Conservation (phyloP, 345 rosid species). For the Corchorus olitorius region DNA sequence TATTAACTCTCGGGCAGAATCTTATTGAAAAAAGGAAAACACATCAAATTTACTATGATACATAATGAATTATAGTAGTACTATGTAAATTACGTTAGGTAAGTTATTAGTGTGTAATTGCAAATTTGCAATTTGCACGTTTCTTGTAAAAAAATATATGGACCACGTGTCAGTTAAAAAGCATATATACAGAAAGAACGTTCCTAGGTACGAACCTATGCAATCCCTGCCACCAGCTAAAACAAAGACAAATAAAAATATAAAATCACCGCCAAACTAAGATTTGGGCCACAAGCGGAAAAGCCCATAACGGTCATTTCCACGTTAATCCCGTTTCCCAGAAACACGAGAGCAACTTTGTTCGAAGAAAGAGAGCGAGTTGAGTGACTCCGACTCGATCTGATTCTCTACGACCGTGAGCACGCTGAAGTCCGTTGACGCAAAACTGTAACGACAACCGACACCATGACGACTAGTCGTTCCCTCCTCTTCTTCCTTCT, state of each 20-base stretch:
- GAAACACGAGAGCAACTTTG: background rate
- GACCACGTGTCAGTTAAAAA: background rate
- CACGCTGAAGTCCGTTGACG: background rate
- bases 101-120: no score
- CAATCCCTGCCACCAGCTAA: background rate
- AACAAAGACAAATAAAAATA: background rate
- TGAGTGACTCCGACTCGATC: background rate
- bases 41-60: no score
- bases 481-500: constrained; percentile 23
- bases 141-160: no score
- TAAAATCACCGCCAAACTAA: background rate
- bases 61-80: no score
- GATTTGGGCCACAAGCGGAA: background rate
- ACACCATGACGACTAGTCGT: background rate
- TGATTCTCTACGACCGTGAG: background rate
- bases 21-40: no score
- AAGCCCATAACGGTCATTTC: background rate
- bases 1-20: no score
- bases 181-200: background rate
- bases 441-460: background rate
- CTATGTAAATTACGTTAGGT: no score
- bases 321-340: background rate
- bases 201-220: background rate
- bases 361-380: background rate
- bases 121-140: no score